A percentile compares a stretch with the other conserved stretches of the same genome.
phyloP scores from a whole-genome alignment of 148 eudicot species.

The Spergularia marina region DNA sequence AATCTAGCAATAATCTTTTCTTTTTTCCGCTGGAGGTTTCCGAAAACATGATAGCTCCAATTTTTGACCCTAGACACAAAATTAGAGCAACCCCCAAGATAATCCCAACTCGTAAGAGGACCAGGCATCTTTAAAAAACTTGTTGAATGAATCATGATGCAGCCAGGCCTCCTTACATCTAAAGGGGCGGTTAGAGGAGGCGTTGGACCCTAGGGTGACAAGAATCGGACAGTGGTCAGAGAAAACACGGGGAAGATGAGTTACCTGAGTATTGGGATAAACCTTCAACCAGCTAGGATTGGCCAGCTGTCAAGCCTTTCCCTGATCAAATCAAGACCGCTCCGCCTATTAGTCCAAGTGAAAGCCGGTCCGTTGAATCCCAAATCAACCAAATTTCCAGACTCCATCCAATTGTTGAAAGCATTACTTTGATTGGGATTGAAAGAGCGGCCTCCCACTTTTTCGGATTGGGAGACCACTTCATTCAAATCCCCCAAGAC shows the following conservation, averaged over 20 bases:
- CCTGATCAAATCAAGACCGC: too few species aligned
- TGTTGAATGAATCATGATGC: too few species aligned
- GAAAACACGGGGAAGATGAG: background rate
- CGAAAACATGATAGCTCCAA: too few species aligned
- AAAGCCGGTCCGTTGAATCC: background rate
- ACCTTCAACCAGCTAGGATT: background rate
- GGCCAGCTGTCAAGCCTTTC: background rate
- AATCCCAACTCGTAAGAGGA: too few species aligned
- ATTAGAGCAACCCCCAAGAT: background rate
- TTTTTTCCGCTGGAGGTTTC: too few species aligned
- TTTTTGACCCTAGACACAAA: too few species aligned
- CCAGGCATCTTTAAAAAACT: too few species aligned
- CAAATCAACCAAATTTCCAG: background rate
- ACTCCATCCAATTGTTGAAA: background rate
- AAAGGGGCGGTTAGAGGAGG: too few species aligned
- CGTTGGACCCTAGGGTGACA: background rate
- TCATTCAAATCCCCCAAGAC: background rate
- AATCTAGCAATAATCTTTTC: too few species aligned
- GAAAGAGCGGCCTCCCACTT: background rate
- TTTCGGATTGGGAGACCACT: background rate
- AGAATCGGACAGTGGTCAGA: background rate
- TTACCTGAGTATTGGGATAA: background rate
- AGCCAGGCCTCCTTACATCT: too few species aligned
- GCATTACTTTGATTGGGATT: background rate
- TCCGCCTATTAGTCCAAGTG: background rate